Base-by-base conservation (phyloP, 495 filamentous ascomycete species). In the Endocarpon pusillum region DNA sequence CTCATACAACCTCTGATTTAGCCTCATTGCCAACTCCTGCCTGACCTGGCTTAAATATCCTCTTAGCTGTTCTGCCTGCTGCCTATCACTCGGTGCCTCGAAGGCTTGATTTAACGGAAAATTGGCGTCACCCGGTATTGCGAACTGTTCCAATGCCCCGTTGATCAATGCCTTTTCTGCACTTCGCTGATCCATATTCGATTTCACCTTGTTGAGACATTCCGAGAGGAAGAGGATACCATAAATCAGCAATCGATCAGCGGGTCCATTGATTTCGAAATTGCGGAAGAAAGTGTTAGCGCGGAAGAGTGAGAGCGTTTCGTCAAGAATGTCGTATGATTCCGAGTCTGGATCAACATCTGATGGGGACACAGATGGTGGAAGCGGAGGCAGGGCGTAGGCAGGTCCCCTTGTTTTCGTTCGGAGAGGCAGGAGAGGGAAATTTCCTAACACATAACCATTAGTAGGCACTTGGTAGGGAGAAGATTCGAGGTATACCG, bases 231-330 rank as follows among this genome's bases (percentile, higher is more conserved):
- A 94, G 42, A 94, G 66, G 48, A 93, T 96, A 34, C 87, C 86
- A 59, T 97, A 97, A 45, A 97, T 89, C 38, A 97, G 63, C 53
- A 93, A 71, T 29, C 91, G 71, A 58, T 97, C 89, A 35, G 89
- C 89, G 20, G 84, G 81, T 12, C 89, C 89, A 52, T 92, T 85
- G 71, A 96, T 93, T 66, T 94, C 91, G 51, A 97, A 97, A 66
- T 97, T 97, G 44, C 91, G 79, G 66, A 97, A 97, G 51, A 97
- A 75, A 25, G 89, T 94, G 63, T 97, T 96, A 52, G 91, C 87
- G 33, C 89, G 81, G 70, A 94, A 97, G 19, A 94, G 72, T 2
- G 72, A 74, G 32, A 97, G 69, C 19, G 86, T 76, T 59, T 97
- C 89, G 58, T 97, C 89, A 6, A 94, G 67, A 35, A 85, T 75